Conservation (phyloP, 2,329 filamentous ascomycete genomes). For the Colletotrichum tropicicola region DNA sequence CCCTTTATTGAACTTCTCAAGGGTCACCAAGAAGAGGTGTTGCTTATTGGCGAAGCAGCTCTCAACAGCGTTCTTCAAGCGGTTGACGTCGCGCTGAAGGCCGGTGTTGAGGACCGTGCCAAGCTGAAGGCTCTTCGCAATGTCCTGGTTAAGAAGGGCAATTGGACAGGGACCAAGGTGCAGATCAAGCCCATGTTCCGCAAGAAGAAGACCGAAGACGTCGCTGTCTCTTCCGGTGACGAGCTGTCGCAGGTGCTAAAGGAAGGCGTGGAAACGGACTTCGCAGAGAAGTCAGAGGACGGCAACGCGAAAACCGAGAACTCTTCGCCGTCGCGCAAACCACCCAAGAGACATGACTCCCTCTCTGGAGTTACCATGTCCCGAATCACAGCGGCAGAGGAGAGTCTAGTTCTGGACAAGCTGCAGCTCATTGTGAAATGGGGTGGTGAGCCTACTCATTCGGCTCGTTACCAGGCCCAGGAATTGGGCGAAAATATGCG, state of each 20-base stretch:
- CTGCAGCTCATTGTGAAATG: conserved; percentile 98
- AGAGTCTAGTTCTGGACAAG: conserved; percentile 93
- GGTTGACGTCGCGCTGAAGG: conserved; percentile 80
- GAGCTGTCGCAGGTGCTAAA: conserved; percentile 44
- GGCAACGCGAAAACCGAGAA: conserved; percentile 22
- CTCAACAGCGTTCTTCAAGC: conserved; percentile 89
- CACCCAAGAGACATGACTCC: conserved; percentile 79
- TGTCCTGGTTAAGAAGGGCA: conserved; percentile 90
- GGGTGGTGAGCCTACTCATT: conserved; percentile 98
- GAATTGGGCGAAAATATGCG: conserved; percentile 96
- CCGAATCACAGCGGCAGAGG: conserved; percentile 90
- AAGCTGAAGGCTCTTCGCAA: conserved; percentile 90
- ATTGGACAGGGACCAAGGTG: conserved; percentile 95
- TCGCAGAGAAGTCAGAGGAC: conserved; percentile 32
- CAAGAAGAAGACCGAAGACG: conserved; percentile 78
- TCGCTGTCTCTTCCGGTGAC: conserved; percentile 37
- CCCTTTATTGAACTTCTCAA: conserved; percentile 95
- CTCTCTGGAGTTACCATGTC: conserved; percentile 92
- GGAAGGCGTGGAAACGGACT: conserved; percentile 38
- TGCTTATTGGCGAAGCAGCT: conserved; percentile 91
- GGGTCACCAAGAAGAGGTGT: conserved; percentile 94
- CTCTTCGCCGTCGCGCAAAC: conserved; percentile 41
- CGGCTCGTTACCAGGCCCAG: conserved; percentile 93
- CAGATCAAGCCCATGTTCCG: conserved; percentile 99
- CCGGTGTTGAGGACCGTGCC: conserved; percentile 82